Evolutionary conservation across 371 early-diverging fungal genomes (phyloP).

Genomic region (Lichtheimia ornata): DNA sequence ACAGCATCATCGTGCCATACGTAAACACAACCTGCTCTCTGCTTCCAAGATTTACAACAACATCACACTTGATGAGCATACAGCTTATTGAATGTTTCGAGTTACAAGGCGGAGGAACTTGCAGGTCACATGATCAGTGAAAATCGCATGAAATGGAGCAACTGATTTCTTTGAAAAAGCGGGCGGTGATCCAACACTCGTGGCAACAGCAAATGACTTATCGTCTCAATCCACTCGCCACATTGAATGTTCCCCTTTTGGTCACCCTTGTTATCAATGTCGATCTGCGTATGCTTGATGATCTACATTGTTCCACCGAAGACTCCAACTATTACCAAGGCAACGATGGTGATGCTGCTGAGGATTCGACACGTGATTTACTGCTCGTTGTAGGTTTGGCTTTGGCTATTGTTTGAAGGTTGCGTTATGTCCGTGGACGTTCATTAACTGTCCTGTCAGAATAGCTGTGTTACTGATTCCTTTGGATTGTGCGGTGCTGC

Average conservation of each 20-base stretch:
- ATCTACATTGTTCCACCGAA: neutral
- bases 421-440: slow-evolving; percentile 55
- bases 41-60: slow-evolving; percentile 88
- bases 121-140: slow-evolving; percentile 92
- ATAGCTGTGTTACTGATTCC: slow-evolving; percentile 15
- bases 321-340: slow-evolving; percentile 52
- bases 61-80: slow-evolving; percentile 83
- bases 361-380: slow-evolving; percentile 35
- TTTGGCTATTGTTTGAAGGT: slow-evolving; percentile 47
- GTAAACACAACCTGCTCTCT: slow-evolving; percentile 90
- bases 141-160: slow-evolving; percentile 82
- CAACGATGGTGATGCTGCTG: slow-evolving; percentile 41
- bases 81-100: slow-evolving; percentile 72
- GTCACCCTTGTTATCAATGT: neutral
- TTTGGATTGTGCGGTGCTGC: too few species aligned
- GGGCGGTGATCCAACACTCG: slow-evolving; percentile 22
- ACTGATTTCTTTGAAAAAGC: slow-evolving; percentile 69
- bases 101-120: slow-evolving; percentile 83
- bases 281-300: slow-evolving; percentile 1
- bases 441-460: slow-evolving; percentile 56
- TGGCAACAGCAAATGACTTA: slow-evolving; percentile 27
- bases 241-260: slow-evolving; percentile 18
- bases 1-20: slow-evolving; percentile 90
- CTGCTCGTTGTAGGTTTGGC: slow-evolving; percentile 43
- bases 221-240: slow-evolving; percentile 23